Percentiles rank a stretch among this genome's conserved stretches.
Conservation (phyloP, 2,329 filamentous ascomycete genomes). For the Sclerotinia subarctica region DNA sequence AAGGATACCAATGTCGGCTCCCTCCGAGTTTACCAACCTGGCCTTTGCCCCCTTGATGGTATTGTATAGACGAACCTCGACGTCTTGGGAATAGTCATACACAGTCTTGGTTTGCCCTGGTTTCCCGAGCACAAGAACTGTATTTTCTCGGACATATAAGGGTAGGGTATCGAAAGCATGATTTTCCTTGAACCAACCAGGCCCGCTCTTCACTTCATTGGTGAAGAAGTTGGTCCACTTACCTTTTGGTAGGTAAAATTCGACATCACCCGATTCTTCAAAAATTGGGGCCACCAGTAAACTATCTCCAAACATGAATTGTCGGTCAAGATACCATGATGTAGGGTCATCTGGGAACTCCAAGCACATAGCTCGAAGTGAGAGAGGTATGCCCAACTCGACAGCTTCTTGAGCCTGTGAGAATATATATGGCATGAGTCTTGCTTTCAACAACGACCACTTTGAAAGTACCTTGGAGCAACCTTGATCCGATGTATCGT, state of each 20-base stretch:
- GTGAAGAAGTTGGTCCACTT: conserved; percentile 51
- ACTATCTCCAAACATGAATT: conserved; percentile 59
- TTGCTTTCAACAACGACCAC: conserved; percentile 47
- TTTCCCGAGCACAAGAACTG: conserved; percentile 37
- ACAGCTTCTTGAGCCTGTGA: conserved; percentile 50
- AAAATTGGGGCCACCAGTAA: conserved; percentile 58
- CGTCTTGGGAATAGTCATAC: conserved; percentile 35
- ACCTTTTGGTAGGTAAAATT: conserved; percentile 55
- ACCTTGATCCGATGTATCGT: conserved; percentile 47
- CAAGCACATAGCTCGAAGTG: conserved; percentile 55
- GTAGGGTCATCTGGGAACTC: conserved; percentile 61
- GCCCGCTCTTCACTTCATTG: conserved; percentile 42
- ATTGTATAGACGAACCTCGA: conserved; percentile 49
- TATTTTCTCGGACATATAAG: conserved; percentile 44
- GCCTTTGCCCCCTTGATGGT: conserved; percentile 43
- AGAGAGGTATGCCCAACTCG: conserved; percentile 49
- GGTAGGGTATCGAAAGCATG: conserved; percentile 48
- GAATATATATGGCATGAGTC: conserved; percentile 57
- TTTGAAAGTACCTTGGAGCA: conserved; percentile 51
- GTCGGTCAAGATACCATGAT: conserved; percentile 54
- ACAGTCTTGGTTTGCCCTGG: conserved; percentile 34
- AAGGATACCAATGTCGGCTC: conserved; percentile 43
- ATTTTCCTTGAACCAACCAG: conserved; percentile 46
- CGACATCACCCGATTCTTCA: conserved; percentile 51
- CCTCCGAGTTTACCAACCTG: conserved; percentile 45